These are phyloP conservation scores for Fraxinus angustifolia DNA, from an alignment of 305 asterid genomes.

Conservation along the genomic window DNA sequence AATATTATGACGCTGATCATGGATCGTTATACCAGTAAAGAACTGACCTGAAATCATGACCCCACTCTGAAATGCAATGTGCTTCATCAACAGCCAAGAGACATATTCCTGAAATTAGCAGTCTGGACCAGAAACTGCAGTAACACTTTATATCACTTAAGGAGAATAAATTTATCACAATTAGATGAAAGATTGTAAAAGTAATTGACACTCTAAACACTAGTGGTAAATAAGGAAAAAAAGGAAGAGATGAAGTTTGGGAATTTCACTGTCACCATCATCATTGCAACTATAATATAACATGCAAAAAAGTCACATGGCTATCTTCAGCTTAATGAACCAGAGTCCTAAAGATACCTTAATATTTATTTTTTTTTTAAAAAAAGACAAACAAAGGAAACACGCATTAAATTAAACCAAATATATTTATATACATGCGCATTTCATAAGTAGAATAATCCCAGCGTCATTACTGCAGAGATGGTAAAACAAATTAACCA, in stretches of 20 bases:
- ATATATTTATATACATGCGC: not conserved
- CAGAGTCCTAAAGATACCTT: not conserved
- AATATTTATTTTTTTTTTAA: not conserved
- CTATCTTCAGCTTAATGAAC: not conserved
- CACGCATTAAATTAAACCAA: not conserved
- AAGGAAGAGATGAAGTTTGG: not conserved
- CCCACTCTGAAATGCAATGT: constrained; percentile 98
- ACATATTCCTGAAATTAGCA: constrained; percentile 68
- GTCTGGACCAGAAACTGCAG: constrained; percentile 87
- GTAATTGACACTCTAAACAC: not conserved
- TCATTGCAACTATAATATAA: not conserved
- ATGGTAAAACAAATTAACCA: not conserved
- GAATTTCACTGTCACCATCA: constrained; percentile 8
- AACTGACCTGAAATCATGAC: constrained; percentile 79
- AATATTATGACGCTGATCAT: constrained; percentile 4
- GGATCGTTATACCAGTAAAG: not conserved
- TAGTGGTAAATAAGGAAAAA: not conserved
- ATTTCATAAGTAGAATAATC: constrained; percentile 12
- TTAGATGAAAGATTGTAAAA: not conserved
- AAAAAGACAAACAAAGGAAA: not conserved
- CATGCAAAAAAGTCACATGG: not conserved
- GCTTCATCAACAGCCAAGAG: constrained; percentile 97
- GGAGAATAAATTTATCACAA: not conserved
- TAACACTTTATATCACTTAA: constrained; percentile 13
- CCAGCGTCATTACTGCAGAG: not conserved